Evolutionary conservation across 140 eudicot genomes (phyloP), one percentile per base, ranked within the genome.

Genomic region (Senecio squalidus): DNA sequence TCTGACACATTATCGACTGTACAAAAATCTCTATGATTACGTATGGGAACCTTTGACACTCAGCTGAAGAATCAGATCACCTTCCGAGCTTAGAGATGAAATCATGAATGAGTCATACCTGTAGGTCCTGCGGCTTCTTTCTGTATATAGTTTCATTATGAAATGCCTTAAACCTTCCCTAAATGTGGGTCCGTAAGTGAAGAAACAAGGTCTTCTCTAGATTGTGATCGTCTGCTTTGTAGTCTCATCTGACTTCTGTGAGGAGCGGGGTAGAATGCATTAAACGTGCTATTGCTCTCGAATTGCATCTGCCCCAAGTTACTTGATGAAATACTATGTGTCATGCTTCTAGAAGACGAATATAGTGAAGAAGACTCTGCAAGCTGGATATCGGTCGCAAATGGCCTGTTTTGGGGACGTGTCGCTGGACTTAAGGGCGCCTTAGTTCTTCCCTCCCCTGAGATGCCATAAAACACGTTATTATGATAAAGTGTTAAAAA

Each of bases 201-300:
- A 68, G 86, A 77, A 62, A 25, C 74, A 17, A 93, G 99, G 69
- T 93, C 99, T 68, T 88, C 99, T 67, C 96, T 82, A 40, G 99
- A 93, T 46, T 88, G 95, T 8, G 99, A 93, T 76, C 96, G 78
- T 64, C 99, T 71, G 65, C 99, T 93, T 68, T 93, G 99, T 21
- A 93, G 94, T 30, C 82, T 80, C 86, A 77, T 82, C 50, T 84
- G 89, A 64, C 90, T 58, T 76, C 96, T 71, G 68, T 76, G 88
- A 11, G 96, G 89, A 21, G 88, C 76, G 75, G 70, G 76, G 74
- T 28, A 95, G 74, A 73, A 81, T 67, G 69, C 57, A 53, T n/a
- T n/a, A n/a, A n/a, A n/a, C n/a, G n/a, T n/a, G n/a, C n/a, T n/a
- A n/a, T n/a, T n/a, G n/a, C 17, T 50, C 40, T 73, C 78, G 61